Evolutionary conservation across 495 filamentous ascomycete species (phyloP), one percentile per base, ranked within the genome.

Genomic region (Cenococcum geophilum): DNA sequence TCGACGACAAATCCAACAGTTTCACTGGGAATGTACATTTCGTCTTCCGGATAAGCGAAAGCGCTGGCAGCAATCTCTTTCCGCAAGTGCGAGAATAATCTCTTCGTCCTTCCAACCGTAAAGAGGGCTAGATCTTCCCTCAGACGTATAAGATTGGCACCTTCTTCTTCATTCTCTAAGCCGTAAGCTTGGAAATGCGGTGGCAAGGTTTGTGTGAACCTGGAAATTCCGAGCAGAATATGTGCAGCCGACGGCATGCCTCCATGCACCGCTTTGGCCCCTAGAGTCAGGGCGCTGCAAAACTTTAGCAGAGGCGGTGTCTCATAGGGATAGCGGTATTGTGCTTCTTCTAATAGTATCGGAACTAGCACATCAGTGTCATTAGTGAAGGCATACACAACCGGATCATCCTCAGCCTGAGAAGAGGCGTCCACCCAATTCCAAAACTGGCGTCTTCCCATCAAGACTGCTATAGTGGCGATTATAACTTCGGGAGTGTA

Each of bases 271-370:
- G 58, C 63, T 4, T 72, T 64, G 37, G 74, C 70, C 10, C 73
- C 79, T 16, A 79, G 59, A 8, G 73, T 71, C 5, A 89, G 61
- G 20, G 82, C 82, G 51, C 80, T 80, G 56, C 79, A 82, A 43
- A 91, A 70, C 55, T 81, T 81, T 55, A 96, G 64, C 62, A 97
- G 89, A 4, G 93, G 90, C n/a, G 83, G 69, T 22, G 86, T 83
- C 73, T 98, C 93, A 72, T 88, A 90, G 0, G 93, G 93, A 72
- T 90, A 97, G 48, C 92, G 84, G 56, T 79, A 80, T 21, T 83
- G 79, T 1, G 93, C 83, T 59, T 80, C 75, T 21, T 75, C 72
- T 37, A 91, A 79, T 56, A 89, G 78, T 23, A 70, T 72, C 20
- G 76, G 73, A 67, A 85, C 77, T 11, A 91, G 70, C 2, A 75